Evolutionary conservation across 2,329 filamentous ascomycete species (phyloP), one percentile per base, ranked within the genome.

Genomic region (Microsporum audouinii): DNA sequence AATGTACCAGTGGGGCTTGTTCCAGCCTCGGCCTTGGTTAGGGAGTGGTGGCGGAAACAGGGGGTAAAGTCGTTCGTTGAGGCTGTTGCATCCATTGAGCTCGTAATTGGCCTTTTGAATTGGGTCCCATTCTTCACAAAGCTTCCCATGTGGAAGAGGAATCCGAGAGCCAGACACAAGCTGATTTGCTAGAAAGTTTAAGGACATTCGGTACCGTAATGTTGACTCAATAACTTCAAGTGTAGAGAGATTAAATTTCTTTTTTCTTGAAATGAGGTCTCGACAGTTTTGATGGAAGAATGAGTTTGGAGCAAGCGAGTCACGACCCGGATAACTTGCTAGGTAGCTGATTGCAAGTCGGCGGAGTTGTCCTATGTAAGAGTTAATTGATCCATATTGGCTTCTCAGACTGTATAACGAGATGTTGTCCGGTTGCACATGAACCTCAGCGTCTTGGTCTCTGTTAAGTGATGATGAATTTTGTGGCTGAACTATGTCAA

Each of bases 271-370:
- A 14, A 53, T 3, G 2, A 53, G 49, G 12, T 53, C 31, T 3
- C 2, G 3, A n/a, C 49, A 53, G 4, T 34, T 10, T 33, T 33
- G 31, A 53, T 53, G 49, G 14, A 53, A 27, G 4, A 12, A 33
- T 6, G 49, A 33, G 14, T 61, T 61, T 43, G 60, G 55, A 39
- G 43, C 56, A 29, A 59, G 45, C 23, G 49, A 41, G 29, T 60
- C 58, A 10, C 41, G 39, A 17, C 56, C 55, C 12, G 56, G 60
- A 34, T 31, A 58, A 39, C 55, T 59, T 33, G 53, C 39, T 12
- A 51, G 31, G 41, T 61, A 61, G 12, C 14, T 31, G 41, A 58
- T 62, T 2, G 49, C 29, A 10, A 53, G 49, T 33, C 27, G 49
- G 12, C 49, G 12, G 14, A 53, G 49, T n/a, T n/a, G 27, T 29